These are phyloP conservation scores for Botrytis byssoidea DNA, from an alignment of 2,329 filamentous ascomycete genomes.

Conservation along the genomic window DNA sequence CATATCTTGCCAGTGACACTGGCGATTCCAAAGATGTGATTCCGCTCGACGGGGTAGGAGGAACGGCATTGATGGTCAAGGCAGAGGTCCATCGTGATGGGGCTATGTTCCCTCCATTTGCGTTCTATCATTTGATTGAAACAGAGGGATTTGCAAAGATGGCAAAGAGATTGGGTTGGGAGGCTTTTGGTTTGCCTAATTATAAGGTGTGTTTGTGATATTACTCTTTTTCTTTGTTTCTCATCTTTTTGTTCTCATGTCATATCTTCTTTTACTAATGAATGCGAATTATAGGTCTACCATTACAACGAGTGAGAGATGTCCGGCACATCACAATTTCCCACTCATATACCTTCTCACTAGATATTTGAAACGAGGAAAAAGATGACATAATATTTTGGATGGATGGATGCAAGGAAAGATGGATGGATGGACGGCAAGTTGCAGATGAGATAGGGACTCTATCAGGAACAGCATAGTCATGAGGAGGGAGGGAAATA, in stretches of 20 bases:
- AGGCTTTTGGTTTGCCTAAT: constrained; percentile 85
- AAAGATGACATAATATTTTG: constrained; percentile 12
- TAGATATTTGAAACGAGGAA: constrained; percentile 19
- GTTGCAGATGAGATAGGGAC: neutral
- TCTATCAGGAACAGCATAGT: neutral
- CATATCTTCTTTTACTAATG: neutral
- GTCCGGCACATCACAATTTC: constrained; percentile 19
- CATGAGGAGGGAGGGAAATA: constrained; percentile 1
- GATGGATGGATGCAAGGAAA: neutral
- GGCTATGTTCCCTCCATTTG: constrained; percentile 96
- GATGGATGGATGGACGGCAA: no score
- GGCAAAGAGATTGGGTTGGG: constrained; percentile 84
- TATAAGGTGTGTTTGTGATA: constrained; percentile 67
- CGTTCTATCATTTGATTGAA: constrained; percentile 96
- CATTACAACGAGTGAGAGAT: constrained; percentile 77
- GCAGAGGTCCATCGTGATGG: constrained; percentile 96
- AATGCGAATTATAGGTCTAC: constrained; percentile 60
- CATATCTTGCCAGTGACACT: constrained; percentile 64
- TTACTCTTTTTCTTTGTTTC: neutral
- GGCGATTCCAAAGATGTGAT: constrained; percentile 63
- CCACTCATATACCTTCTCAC: constrained; percentile 17
- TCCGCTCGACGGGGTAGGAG: constrained; percentile 87
- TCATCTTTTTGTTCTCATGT: neutral
- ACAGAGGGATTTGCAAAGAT: constrained; percentile 98
- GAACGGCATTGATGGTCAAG: constrained; percentile 89